Evolutionary conservation across 805 yeast species (phyloP).

Genomic region (Candida tallmaniae): DNA sequence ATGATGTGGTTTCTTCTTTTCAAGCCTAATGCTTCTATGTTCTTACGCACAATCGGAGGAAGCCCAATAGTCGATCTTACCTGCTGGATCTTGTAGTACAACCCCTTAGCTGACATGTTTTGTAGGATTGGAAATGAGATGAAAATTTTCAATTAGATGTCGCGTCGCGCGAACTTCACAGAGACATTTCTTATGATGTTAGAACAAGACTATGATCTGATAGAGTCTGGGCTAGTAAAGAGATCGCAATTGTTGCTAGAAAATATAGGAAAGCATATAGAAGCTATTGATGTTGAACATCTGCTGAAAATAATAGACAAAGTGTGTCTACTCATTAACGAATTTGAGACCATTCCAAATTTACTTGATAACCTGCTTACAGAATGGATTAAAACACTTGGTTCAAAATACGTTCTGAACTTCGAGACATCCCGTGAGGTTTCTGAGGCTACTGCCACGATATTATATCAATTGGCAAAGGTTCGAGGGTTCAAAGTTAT

Average conservation of each 20-base stretch:
- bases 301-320: neutral
- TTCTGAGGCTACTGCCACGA: constrained; percentile 18
- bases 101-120: constrained; percentile 5
- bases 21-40: constrained; percentile 71
- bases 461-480: constrained; percentile 59
- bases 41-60: constrained; percentile 61
- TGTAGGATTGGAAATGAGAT: neutral
- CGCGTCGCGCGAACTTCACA: neutral
- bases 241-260: constrained; percentile 2
- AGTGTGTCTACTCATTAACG: constrained; percentile 26
- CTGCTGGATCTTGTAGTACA: constrained; percentile 59
- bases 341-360: constrained; percentile 53
- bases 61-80: constrained; percentile 81
- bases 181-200: too few relatives aligned
- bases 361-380: constrained; percentile 42
- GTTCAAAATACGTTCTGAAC: constrained; percentile 19
- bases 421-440: neutral
- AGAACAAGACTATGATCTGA: constrained; percentile 1
- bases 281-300: constrained; percentile 1
- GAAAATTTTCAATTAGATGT: constrained; percentile 1
- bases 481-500: constrained; percentile 62
- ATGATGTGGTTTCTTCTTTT: constrained; percentile 67
- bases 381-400: constrained; percentile 24
- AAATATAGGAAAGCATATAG: constrained; percentile 1
- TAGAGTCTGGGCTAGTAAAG: constrained; percentile 1